Evolutionary conservation across 164 flowering plant genomes (phyloP).

Genomic region (Stephania cephalantha): DNA sequence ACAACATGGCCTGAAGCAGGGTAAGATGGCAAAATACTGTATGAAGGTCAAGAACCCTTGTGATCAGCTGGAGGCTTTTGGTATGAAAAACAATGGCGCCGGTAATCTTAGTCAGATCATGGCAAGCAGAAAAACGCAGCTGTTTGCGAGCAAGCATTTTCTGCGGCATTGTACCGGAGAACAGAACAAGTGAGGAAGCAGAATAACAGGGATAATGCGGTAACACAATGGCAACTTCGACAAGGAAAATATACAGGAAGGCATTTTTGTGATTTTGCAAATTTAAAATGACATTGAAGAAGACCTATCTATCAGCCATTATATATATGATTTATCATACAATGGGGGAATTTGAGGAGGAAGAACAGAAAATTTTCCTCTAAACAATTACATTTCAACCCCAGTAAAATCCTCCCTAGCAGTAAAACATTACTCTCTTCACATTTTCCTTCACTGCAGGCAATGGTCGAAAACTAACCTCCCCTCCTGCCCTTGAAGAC

Average conservation of each 20-base stretch:
- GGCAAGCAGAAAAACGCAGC: too few relatives aligned
- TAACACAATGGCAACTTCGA: not conserved
- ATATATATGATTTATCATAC: conserved; percentile 2
- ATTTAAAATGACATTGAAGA: not conserved
- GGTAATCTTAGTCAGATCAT: too few relatives aligned
- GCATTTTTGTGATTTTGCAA: not conserved
- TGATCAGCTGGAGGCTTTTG: too few relatives aligned
- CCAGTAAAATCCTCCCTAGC: conserved; percentile 27
- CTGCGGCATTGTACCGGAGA: too few relatives aligned
- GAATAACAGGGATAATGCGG: not conserved
- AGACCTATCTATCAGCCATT: conserved; percentile 3
- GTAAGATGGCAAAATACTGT: too few relatives aligned
- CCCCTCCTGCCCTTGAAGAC: conserved; percentile 30
- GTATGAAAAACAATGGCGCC: too few relatives aligned
- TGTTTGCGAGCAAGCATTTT: too few relatives aligned
- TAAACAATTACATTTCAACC: not conserved
- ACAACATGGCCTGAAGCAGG: too few relatives aligned
- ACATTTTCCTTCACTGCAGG: conserved; percentile 92
- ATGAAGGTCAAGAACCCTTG: too few relatives aligned
- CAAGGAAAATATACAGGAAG: not conserved
- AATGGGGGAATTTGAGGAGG: not conserved
- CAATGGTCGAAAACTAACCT: conserved; percentile 53
- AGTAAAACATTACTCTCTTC: conserved; percentile 90
- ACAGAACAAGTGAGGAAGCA: too few relatives aligned
- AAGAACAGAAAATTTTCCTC: not conserved